These are phyloP conservation scores for Yamadazyma blattariae DNA, from an alignment of 1,139 yeast genomes.

Conservation along the genomic window DNA sequence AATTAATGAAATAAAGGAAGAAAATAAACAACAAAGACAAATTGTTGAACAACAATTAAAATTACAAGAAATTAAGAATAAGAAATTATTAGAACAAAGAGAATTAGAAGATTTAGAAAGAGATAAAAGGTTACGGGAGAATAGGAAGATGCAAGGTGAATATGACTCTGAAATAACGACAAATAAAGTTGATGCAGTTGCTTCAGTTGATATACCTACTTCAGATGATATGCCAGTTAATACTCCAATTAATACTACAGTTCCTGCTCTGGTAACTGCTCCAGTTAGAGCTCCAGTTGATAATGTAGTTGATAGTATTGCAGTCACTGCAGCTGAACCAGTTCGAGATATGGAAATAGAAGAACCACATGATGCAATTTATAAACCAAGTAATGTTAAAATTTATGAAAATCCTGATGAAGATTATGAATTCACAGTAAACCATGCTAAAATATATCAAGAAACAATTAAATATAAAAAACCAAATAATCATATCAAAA, in stretches of 20 bases:
- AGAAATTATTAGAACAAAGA: constrained; percentile 5
- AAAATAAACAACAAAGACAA: constrained; percentile 12
- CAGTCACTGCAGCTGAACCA: not conserved
- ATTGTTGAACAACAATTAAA: constrained; percentile 11
- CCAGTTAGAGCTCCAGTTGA: not conserved
- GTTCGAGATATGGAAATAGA: not conserved
- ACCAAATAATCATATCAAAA: constrained; percentile 2
- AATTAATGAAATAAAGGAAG: constrained; percentile 9
- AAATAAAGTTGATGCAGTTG: not conserved
- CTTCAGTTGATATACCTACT: not conserved
- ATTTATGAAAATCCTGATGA: constrained; percentile 43
- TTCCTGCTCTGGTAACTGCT: not conserved
- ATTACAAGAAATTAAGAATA: constrained; percentile 4
- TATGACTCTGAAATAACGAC: not conserved
- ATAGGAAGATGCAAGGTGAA: not conserved
- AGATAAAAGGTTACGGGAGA: constrained; percentile 1
- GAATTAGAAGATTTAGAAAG: constrained; percentile 4
- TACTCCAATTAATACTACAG: no score
- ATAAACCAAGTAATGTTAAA: constrained; percentile 11
- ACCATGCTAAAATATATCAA: constrained; percentile 55
- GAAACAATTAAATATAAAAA: constrained; percentile 36
- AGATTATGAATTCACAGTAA: constrained; percentile 49
- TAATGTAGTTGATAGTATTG: not conserved
- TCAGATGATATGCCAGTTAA: not conserved
- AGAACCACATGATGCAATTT: constrained; percentile 8